phyloP scores from a whole-genome alignment of 352 stramenopile species.

The Phytophthora europaea region DNA sequence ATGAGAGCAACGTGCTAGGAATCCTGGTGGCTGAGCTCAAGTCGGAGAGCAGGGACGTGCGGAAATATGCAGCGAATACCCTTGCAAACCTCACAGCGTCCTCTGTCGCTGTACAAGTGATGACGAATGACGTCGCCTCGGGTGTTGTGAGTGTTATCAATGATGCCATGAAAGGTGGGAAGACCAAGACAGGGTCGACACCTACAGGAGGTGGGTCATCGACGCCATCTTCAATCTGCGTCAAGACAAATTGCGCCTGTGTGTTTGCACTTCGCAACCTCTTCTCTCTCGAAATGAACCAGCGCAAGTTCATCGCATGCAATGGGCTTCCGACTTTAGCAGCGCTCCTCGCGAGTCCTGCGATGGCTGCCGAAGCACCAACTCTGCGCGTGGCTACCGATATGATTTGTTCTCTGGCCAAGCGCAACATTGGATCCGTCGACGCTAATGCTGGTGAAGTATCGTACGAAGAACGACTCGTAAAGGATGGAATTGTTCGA shows the following conservation, averaged over 20 bases:
- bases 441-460: conserved; percentile 16
- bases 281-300: conserved; percentile 64
- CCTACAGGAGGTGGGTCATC: conserved; percentile 7
- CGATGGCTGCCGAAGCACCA: conserved; percentile 55
- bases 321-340: conserved; percentile 77
- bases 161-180: conserved; percentile 73
- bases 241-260: conserved; percentile 64
- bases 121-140: conserved; percentile 60
- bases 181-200: conserved; percentile 35
- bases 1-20: conserved; percentile 73
- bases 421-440: conserved; percentile 38
- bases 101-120: conserved; percentile 60
- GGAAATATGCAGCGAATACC: conserved; percentile 70
- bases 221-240: conserved; percentile 34
- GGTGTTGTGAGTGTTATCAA: conserved; percentile 64
- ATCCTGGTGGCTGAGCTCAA: conserved; percentile 76
- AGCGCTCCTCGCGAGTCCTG: conserved; percentile 54
- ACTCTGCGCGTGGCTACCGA: conserved; percentile 69
- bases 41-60: conserved; percentile 71
- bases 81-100: conserved; percentile 75
- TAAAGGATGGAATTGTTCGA: conserved; percentile 77
- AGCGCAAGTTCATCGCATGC: conserved; percentile 69
- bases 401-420: conserved; percentile 75
- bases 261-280: conserved; percentile 84
- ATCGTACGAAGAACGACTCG: conserved; percentile 70